Base-by-base conservation (phyloP, 495 filamentous ascomycete species). In the Penicillium manginii region DNA sequence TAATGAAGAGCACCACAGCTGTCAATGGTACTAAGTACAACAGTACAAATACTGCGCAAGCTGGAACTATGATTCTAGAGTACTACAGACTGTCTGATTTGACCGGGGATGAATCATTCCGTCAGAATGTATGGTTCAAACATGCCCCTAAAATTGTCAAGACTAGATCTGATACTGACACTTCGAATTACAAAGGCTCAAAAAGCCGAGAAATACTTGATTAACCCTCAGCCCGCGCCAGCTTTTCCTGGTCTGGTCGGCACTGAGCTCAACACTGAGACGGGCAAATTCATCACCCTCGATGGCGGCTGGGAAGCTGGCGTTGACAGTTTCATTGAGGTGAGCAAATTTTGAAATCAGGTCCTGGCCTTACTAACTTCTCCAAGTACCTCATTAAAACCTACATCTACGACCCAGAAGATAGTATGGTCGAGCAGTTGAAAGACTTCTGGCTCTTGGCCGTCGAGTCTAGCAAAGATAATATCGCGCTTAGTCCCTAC, bases 301-400 rank as follows among this genome's bases (percentile, higher is more conserved):
- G 64, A 67, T 48, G 61, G 50, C 23, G 64, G 64, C 33, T 67
- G 64, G 64, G 29, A 64, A 50, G 60, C 61, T 26, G 64, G 61
- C 5, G 61, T 67, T 29, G 64, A 67, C 52, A 67, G 64, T 35
- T 63, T 61, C 31, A 53, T 67, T 18, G 64, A 67, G 61, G 64
- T 64, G 31, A 49, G 48, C 47, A 32, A 11, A 0, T 17, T 4
- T 3, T 18, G 31, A 14, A n/a, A 35, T 17, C 15, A n/a, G 11
- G 19, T n/a, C 22, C 17, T 23, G 17, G 33, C 2, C 1, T 29
- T 26, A 37, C 35, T 43, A 33, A 48, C n/a, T 8, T 12, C 29
- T 39, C 47, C 8, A 54, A 93, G 73, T 93, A 93, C 55, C 79
- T 92, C 9, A 85, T 93, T 69, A 93, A 93, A 78, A 90, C 90